A percentile compares a stretch with the other conserved stretches of the same genome.
Evolutionary conservation across 257 asterid species (phyloP).

Genomic region (Pogostemon cablin): DNA sequence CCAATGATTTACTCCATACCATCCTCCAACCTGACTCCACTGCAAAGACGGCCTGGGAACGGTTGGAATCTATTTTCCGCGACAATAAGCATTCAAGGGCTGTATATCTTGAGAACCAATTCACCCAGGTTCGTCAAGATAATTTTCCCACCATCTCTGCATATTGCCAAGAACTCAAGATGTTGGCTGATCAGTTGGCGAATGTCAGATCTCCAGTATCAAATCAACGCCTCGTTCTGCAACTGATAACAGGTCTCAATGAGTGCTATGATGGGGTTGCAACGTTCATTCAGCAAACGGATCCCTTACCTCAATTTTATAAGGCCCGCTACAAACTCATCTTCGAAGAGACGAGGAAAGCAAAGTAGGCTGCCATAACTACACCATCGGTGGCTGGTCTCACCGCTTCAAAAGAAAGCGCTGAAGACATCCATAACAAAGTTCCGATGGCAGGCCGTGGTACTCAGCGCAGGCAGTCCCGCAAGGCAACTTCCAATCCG

Average conservation of each 20-base stretch:
- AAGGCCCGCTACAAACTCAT: background rate
- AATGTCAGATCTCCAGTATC: conserved; percentile 27
- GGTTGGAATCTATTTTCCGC: conserved; percentile 1
- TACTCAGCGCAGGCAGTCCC: too few species aligned
- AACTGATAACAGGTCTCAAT: too few species aligned
- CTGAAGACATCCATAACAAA: too few species aligned
- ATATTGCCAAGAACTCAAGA: conserved; percentile 2
- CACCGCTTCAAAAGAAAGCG: background rate
- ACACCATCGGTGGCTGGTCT: background rate
- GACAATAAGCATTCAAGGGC: conserved; percentile 25
- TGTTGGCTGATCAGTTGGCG: conserved; percentile 9
- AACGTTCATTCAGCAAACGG: background rate
- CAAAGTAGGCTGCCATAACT: background rate
- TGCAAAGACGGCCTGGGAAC: conserved; percentile 8
- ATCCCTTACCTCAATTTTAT: background rate
- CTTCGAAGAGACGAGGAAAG: background rate
- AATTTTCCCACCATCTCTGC: background rate
- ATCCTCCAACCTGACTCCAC: background rate
- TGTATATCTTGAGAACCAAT: conserved; percentile 12
- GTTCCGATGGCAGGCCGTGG: too few species aligned
- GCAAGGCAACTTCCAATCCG: too few species aligned
- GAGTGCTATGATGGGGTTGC: too few species aligned
- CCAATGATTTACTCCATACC: conserved; percentile 24
- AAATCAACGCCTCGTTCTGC: background rate
- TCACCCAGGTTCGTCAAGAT: background rate